Conservation (phyloP, 75 land plant genomes). For the Cryptomeria japonica region DNA sequence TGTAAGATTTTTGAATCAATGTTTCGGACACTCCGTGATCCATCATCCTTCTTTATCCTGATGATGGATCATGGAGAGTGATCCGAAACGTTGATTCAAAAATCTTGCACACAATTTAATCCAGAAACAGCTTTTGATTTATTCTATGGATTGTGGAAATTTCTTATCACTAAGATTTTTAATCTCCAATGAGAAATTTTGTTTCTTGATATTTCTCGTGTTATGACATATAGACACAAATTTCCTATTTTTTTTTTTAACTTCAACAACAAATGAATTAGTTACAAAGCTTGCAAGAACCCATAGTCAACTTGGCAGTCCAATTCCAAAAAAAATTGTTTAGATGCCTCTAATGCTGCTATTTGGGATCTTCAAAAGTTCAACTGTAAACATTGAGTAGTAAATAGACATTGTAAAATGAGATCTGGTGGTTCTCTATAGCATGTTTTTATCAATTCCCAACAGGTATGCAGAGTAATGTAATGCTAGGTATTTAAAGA, state of each 20-base stretch:
- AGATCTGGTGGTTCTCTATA: no score
- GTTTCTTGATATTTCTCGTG: not conserved
- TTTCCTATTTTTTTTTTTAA: no score
- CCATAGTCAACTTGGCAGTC: not conserved
- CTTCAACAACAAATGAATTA: not conserved
- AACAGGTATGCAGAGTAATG: not conserved
- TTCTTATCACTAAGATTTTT: no score
- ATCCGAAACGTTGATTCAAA: no score
- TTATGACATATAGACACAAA: not conserved
- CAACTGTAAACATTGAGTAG: not conserved
- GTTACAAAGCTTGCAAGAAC: not conserved
- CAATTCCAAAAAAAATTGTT: not conserved
- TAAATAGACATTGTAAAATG: not conserved
- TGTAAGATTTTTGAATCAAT: no score
- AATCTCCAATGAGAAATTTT: not conserved
- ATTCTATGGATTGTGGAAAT: no score
- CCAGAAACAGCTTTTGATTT: no score
- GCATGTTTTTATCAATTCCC: not conserved
- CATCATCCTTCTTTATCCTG: no score
- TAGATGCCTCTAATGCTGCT: no score
- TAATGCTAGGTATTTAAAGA: not conserved
- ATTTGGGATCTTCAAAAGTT: not conserved
- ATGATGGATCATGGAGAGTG: no score
- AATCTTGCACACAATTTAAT: no score
- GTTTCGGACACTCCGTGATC: no score